Evolutionary conservation across 306 rosid species (phyloP).

Genomic region (Styphnolobium japonicum): DNA sequence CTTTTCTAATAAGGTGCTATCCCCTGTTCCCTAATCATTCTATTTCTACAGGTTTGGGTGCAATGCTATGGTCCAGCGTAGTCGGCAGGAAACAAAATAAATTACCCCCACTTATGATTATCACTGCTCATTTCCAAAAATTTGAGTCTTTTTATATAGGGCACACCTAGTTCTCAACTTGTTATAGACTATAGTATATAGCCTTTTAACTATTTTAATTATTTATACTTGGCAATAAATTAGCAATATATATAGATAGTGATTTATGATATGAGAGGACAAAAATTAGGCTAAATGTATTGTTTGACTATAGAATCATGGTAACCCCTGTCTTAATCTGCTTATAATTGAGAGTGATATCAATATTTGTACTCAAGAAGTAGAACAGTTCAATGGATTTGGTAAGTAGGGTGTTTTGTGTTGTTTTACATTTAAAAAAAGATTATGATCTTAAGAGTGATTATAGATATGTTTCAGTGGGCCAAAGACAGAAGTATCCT

Average conservation of each 20-base stretch:
- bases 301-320: conserved; percentile 11
- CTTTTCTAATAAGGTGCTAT: background rate
- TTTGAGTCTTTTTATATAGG: no score
- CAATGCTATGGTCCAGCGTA: background rate
- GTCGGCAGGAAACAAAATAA: no score
- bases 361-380: background rate
- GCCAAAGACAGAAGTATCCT: conserved; percentile 8
- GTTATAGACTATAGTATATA: no score
- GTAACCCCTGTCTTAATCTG: conserved; percentile 14
- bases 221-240: background rate
- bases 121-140: no score
- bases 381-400: background rate
- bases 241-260: background rate
- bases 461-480: background rate
- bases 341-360: background rate
- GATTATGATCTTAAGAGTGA: background rate
- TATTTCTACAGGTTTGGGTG: background rate
- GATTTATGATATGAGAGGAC: background rate
- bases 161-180: background rate
- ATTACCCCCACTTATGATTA: background rate
- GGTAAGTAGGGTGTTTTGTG: background rate
- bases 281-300: background rate
- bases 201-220: background rate
- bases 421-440: background rate
- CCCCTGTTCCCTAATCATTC: background rate